phyloP scores from a whole-genome alignment of 176 grass and related monocot species.

The Rhynchospora tenuis region DNA sequence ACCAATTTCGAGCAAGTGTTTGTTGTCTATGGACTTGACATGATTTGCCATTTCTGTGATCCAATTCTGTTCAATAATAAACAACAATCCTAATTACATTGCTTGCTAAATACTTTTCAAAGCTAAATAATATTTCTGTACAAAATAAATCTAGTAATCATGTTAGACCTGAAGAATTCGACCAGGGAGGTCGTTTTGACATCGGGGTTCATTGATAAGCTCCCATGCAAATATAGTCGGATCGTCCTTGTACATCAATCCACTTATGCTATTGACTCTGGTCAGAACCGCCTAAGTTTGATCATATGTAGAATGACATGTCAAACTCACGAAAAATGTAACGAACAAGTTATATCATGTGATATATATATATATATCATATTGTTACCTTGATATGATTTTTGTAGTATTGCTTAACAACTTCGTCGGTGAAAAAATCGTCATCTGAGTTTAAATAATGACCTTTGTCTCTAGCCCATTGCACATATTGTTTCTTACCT shows the following conservation, averaged over 20 bases:
- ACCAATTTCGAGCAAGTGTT: constrained; percentile 73
- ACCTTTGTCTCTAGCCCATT: constrained; percentile 60
- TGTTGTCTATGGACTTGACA: constrained; percentile 67
- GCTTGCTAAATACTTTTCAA: neutral
- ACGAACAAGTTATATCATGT: neutral
- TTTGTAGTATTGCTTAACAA: constrained; percentile 55
- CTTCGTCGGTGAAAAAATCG: constrained; percentile 38
- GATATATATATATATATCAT: neutral
- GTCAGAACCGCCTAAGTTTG: constrained; percentile 39
- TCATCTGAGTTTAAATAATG: constrained; percentile 45
- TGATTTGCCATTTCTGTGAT: constrained; percentile 57
- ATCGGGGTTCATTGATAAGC: constrained; percentile 73
- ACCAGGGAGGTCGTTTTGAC: constrained; percentile 60
- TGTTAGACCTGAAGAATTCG: constrained; percentile 43
- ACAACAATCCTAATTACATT: neutral
- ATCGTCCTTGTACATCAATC: constrained; percentile 66
- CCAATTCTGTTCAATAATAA: constrained; percentile 34
- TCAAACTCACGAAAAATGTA: neutral
- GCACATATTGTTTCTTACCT: constrained; percentile 70
- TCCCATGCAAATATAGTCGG: constrained; percentile 81
- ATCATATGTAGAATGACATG: neutral
- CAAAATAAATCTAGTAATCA: neutral
- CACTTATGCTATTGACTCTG: constrained; percentile 52
- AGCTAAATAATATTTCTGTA: neutral
- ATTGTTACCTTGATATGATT: constrained; percentile 50